A percentile compares a stretch with the other conserved stretches of the same genome.
Conservation (phyloP, 2,329 filamentous ascomycete genomes). For the Calonectria montana region DNA sequence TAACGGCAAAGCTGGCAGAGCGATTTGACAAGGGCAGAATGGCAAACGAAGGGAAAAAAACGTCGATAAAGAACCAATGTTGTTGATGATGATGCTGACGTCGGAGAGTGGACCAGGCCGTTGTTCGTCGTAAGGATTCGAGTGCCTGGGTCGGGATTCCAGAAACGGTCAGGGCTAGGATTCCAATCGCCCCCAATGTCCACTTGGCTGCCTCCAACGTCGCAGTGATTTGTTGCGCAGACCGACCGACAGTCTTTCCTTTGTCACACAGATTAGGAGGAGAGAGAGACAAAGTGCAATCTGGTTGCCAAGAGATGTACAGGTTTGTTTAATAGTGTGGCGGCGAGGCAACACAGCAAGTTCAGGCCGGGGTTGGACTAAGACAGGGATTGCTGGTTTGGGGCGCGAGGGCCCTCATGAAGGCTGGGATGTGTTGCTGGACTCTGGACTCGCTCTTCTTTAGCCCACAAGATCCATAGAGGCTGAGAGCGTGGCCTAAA, state of each 20-base stretch:
- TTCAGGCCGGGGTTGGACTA: not conserved
- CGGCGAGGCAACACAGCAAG: not conserved
- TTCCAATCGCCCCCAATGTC: constrained; percentile 1
- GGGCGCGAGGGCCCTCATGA: not conserved
- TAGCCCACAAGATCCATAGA: not conserved
- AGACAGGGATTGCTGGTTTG: not conserved
- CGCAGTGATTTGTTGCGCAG: not conserved
- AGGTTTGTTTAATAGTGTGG: constrained; percentile 1
- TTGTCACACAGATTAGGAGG: not conserved
- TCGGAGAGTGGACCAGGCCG: not conserved
- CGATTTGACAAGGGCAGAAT: not conserved
- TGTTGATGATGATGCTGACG: not conserved
- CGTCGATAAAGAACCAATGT: not conserved
- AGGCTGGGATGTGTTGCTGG: not conserved
- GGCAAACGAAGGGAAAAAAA: not conserved
- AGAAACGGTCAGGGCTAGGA: not conserved
- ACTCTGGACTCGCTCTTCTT: not conserved
- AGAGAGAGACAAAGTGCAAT: not conserved
- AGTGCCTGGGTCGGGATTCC: not conserved
- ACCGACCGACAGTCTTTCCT: not conserved
- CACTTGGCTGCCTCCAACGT: not conserved
- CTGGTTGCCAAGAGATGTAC: not conserved
- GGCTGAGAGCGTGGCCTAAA: not conserved
- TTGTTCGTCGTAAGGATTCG: not conserved
- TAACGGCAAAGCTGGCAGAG: not conserved